Percentiles rank a stretch among this genome's conserved stretches.
These are phyloP conservation scores for Fraxinus albicans DNA, from an alignment of 305 asterid genomes.

Conservation along the genomic window DNA sequence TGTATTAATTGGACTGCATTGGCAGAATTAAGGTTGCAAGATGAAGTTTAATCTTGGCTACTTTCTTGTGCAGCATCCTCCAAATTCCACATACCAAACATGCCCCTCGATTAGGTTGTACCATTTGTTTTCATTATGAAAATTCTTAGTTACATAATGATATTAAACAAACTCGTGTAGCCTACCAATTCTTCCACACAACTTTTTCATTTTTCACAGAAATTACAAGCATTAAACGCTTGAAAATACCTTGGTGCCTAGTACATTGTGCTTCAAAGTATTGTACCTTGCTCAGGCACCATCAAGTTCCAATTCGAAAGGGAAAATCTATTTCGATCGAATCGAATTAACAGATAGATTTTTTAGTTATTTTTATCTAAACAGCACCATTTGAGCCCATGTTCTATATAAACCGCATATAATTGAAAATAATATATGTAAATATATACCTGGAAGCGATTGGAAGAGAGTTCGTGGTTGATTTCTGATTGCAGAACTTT, in stretches of 20 bases:
- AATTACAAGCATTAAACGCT: neutral
- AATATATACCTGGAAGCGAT: conserved; percentile 54
- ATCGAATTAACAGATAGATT: neutral
- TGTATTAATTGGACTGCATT: neutral
- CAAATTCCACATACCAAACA: neutral
- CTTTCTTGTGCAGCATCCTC: neutral
- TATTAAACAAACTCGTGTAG: neutral
- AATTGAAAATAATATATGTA: neutral
- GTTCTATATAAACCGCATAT: neutral
- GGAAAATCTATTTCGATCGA: neutral
- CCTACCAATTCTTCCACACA: neutral
- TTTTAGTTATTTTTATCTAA: too few relatives aligned
- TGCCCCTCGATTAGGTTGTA: neutral
- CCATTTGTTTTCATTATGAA: neutral
- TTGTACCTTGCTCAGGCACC: conserved; percentile 1
- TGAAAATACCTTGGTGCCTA: neutral
- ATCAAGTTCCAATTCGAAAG: neutral
- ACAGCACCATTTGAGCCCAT: neutral
- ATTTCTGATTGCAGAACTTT: conserved; percentile 75
- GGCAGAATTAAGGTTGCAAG: neutral
- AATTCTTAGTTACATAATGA: neutral
- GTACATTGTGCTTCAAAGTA: conserved; percentile 1
- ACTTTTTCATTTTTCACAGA: neutral
- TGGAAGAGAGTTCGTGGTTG: conserved; percentile 57
- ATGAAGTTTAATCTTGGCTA: neutral